These are phyloP conservation scores for Mycena rebaudengoi DNA, from an alignment of 768 basidiomycete species.

Conservation along the genomic window DNA sequence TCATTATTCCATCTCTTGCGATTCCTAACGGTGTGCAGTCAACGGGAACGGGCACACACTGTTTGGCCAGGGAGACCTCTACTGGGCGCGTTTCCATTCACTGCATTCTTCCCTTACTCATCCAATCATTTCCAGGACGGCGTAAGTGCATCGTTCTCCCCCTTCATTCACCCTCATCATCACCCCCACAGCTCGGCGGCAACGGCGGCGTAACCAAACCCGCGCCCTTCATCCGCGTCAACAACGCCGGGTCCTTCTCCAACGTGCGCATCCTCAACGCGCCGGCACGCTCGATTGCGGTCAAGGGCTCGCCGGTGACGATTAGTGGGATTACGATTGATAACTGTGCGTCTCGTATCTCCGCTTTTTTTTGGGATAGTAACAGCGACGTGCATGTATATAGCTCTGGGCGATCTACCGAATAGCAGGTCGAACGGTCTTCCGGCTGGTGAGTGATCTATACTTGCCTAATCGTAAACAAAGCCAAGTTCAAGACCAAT, in stretches of 20 bases:
- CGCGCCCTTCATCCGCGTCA: slow-evolving; percentile 24
- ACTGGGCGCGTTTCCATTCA: slow-evolving; percentile 12
- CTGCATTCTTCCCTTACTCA: not conserved
- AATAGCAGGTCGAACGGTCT: slow-evolving; percentile 29
- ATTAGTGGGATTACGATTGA: slow-evolving; percentile 26
- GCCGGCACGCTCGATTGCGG: slow-evolving; percentile 24
- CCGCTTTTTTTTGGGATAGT: slow-evolving; percentile 4
- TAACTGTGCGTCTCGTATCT: slow-evolving; percentile 18
- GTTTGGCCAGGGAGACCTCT: slow-evolving; percentile 15
- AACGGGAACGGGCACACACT: slow-evolving; percentile 18
- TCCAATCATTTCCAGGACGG: slow-evolving; percentile 6
- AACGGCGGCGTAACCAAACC: slow-evolving; percentile 25
- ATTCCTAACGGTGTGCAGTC: not conserved
- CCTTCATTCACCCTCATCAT: not conserved
- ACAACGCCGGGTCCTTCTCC: slow-evolving; percentile 20
- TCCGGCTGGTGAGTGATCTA: slow-evolving; percentile 17
- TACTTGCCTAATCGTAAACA: not conserved
- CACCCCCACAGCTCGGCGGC: slow-evolving; percentile 14
- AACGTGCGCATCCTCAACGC: slow-evolving; percentile 25
- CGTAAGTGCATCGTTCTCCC: not conserved
- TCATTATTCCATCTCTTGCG: not conserved
- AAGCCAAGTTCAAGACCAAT: not conserved
- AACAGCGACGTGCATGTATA: not conserved
- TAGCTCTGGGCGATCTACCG: slow-evolving; percentile 15
- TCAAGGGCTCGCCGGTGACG: slow-evolving; percentile 18